Base-by-base conservation (phyloP, 768 basidiomycete genomes). In the Clathrus columnatus region DNA sequence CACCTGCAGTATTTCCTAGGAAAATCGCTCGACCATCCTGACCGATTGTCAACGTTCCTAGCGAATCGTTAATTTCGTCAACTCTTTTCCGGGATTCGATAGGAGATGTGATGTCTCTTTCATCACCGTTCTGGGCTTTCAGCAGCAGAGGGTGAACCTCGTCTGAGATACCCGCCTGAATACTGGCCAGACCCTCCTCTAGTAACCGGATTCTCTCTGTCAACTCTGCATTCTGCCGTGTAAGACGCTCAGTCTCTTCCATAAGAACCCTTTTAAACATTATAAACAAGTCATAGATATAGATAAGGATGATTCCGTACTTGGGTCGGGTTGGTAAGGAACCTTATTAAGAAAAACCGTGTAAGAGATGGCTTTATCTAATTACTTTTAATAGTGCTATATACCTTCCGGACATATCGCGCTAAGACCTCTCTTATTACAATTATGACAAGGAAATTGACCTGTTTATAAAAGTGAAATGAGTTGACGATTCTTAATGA, bases 161-260 rank as follows among this genome's bases (percentile, higher is more conserved):
- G 29, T 47, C 44, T 28, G 58, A 59, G 18, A 56, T 49, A 16
- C 45, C 30, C n/a, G 58, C 29, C 29, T 59, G 58, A 20, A 59
- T 47, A 16, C 47, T 42, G 7, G 54, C 58, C 29, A 59, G 42
- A 24, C 54, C 58, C 30, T 56, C 58, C 43, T 59, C 58, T 6
- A 59, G 56, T 24, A 56, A 26, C 4, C 48, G 58, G 20, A 59
- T 49, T 43, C 58, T 24, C 30, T 48, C 49, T 14, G 32, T 43
- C 8, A 59, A 29, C 46, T 57, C 30, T 26, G 54, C 55, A 28
- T 59, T 59, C 41, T 42, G 43, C 8, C 45, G 27, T 17, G 47
- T 54, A 11, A 59, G 18, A 27, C 55, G 54, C 27, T 48, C 28
- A 6, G 55, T 48, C 27, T 54, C 53, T 46, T 54, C 44, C 42